These are phyloP conservation scores for Leishmania aethiopica DNA, from an alignment of 208 protist species.

Conservation along the genomic window DNA sequence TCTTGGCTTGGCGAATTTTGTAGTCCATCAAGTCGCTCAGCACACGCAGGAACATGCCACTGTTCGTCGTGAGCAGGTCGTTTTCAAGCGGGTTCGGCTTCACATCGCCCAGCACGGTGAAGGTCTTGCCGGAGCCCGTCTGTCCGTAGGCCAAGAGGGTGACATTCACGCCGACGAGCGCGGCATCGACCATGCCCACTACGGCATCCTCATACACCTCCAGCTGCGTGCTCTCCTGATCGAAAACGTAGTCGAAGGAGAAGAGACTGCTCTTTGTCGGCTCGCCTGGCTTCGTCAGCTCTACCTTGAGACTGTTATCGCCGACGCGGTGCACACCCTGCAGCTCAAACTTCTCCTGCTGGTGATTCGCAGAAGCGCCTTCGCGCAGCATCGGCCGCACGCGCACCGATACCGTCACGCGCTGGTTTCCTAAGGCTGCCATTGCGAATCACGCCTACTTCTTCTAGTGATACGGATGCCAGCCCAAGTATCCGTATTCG, in stretches of 20 bases:
- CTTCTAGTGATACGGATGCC: not conserved
- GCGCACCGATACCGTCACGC: slow-evolving; percentile 86
- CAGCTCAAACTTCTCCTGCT: slow-evolving; percentile 76
- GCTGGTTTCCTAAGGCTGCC: slow-evolving; percentile 47
- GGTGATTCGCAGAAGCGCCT: slow-evolving; percentile 47
- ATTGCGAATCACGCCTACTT: slow-evolving; percentile 9
- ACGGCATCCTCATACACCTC: slow-evolving; percentile 92
- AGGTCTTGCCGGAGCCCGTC: slow-evolving; percentile 93
- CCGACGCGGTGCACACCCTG: slow-evolving; percentile 49
- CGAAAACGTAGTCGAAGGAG: slow-evolving; percentile 90
- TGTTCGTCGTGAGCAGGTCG: slow-evolving; percentile 74
- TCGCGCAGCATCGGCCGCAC: slow-evolving; percentile 80
- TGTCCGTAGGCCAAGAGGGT: slow-evolving; percentile 91
- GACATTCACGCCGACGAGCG: slow-evolving; percentile 80
- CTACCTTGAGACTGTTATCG: slow-evolving; percentile 69
- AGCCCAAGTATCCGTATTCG: not conserved
- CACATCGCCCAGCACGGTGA: slow-evolving; percentile 80
- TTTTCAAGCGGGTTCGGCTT: slow-evolving; percentile 67
- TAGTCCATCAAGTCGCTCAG: slow-evolving; percentile 86
- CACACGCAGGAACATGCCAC: slow-evolving; percentile 90
- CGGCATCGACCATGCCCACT: slow-evolving; percentile 78
- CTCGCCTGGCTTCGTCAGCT: slow-evolving; percentile 49
- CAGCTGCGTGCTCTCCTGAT: slow-evolving; percentile 82
- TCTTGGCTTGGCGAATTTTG: slow-evolving; percentile 50
- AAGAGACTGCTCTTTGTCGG: slow-evolving; percentile 65